Base-by-base conservation (phyloP, 352 stramenopile species). In the Phytophthora multivora region DNA sequence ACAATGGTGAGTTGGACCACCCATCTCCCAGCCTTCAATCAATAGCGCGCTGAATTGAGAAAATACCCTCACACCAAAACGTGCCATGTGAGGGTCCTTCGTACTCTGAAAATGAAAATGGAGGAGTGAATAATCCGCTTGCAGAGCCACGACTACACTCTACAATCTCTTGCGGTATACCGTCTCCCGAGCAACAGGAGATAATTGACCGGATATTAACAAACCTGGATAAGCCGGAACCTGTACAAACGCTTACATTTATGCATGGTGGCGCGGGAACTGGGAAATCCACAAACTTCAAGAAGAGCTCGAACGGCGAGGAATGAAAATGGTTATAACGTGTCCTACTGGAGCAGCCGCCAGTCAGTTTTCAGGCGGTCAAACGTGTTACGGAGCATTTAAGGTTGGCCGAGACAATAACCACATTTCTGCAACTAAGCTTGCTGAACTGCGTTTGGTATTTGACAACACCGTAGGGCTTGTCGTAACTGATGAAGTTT, bases 381-480 rank as follows among this genome's bases (percentile, higher is more conserved):
- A 23, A 31, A 57, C 50, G 5, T 57, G 36, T 8, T 36, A 41
- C 13, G 23, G 11, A 12, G 50, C 50, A 3, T 57, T 57, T 13
- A 57, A 57, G 6, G 9, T 57, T 40, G 48, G 33, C 2, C 48
- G 16, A 8, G 21, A 56, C 5, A 10, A 7, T 4, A 33, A 55
- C 4, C 48, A 26, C 13, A 30, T 55, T 43, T 36, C 38, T 5
- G 2, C 50, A n/a, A 5, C 50, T 2, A 58, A 48, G 42, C 38
- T 57, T 23, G 50, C 38, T 10, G 15, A 57, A 12, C n/a, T 47
- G n/a, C 19, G 21, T 36, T 11, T 36, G 2, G 25, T 16, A 35
- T 57, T 57, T 12, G 50, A 48, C 33, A 40, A 30, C 9, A 18
- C 38, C 0, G 38, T 58, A 4, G 50, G 25, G 1, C 25, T 58